A percentile compares a stretch with the other conserved stretches of the same genome.
phyloP scores from a whole-genome alignment of 257 asterid genomes.

The Nicotiana obtusifolia region DNA sequence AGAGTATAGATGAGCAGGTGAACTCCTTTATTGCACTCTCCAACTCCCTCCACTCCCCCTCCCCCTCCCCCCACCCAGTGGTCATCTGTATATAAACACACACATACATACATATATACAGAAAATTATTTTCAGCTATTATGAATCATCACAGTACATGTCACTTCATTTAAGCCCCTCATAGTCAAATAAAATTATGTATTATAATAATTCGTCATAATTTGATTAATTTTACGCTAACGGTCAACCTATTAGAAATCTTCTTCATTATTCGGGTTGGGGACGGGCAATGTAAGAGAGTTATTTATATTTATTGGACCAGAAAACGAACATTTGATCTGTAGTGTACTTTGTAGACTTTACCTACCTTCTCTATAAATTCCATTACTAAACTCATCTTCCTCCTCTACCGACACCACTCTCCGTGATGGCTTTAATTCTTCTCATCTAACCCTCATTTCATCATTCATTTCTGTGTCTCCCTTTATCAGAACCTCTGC shows the following conservation, averaged over 20 bases:
- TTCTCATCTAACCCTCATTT: background rate
- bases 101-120: background rate
- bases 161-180: background rate
- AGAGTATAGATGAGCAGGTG: background rate
- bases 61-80: background rate
- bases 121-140: background rate
- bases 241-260: background rate
- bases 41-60: background rate
- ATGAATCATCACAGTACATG: background rate
- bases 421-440: background rate
- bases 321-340: background rate
- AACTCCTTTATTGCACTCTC: slow-evolving; percentile 5
- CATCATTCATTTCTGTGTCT: background rate
- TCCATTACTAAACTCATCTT: background rate
- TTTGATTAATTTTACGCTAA: background rate
- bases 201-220: background rate
- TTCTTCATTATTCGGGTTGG: background rate
- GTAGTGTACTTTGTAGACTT: background rate
- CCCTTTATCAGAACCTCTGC: background rate
- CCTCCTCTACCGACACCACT: slow-evolving; percentile 3
- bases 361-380: background rate
- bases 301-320: background rate
- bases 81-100: background rate
- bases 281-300: background rate
- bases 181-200: background rate